Base-by-base conservation (phyloP, 1,284 basidiomycete genomes). In the Psilocybe mexicana region DNA sequence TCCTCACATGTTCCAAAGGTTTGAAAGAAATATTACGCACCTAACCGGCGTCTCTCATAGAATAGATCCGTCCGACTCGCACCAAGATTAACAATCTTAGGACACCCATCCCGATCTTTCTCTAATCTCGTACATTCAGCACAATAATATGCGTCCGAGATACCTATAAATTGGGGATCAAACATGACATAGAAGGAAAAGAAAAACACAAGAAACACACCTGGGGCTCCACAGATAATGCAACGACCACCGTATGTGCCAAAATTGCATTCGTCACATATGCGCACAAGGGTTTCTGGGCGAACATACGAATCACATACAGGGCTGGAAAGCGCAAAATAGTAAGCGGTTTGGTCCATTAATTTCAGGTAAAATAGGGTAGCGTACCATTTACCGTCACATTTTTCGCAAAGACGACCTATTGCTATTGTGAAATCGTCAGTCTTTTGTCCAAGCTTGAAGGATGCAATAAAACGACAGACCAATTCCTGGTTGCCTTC, bases 291-390 rank as follows among this genome's bases (percentile, higher is more conserved):
- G 14, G 96, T 98, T 77, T 97, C 94, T 61, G 97, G 97, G 65
- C 97, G 87, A 59, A 99, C 97, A 76, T 98, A 98, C 58, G 96
- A 99, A 78, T 99, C 97, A 77, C 97, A 99, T 57, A 99, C 93
- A 8, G 97, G 97, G 74, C 96, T 98, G 50, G 25, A 42, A 8
- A 42, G 52, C 33, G 24, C 33, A 24, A 10, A 36, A 54, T 28
- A 18, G 18, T 18, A 18, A 18, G 18, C 18, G 18, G 18, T 18
- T 18, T 18, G 18, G 18, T 18, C 30, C 30, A 33, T 6, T 4
- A 33, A 6, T 33, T 33, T 4, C 5, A 33, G 30, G 8, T 4
- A 8, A 33, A 8, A 33, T 55, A 12, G 73, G 87, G 64, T 65
- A 96, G 18, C 59, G 25, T 49, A 61, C 96, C 96, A 99, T 86